Conservation (phyloP, 2,329 filamentous ascomycete species). For the Sporothrix dimorphospora region DNA sequence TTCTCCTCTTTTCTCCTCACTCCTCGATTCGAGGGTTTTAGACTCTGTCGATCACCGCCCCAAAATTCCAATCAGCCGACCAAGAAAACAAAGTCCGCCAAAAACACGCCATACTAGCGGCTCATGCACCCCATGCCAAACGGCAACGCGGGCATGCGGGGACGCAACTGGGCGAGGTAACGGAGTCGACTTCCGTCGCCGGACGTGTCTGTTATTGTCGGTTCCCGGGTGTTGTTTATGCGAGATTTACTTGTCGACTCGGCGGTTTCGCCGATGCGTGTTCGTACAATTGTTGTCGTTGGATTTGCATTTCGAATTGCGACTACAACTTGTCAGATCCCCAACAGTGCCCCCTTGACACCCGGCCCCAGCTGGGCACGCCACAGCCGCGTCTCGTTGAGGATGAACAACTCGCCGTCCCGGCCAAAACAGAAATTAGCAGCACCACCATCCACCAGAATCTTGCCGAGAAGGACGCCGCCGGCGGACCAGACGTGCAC, state of each 20-base stretch:
- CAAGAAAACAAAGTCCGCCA: background rate
- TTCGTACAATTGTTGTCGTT: background rate
- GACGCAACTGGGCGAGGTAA: background rate
- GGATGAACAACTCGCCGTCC: slow-evolving; percentile 49
- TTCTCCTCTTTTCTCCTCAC: background rate
- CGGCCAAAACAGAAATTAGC: slow-evolving; percentile 52
- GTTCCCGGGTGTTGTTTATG: background rate
- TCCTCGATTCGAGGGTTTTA: slow-evolving; percentile 1
- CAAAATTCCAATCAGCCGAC: background rate
- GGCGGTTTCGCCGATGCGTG: background rate
- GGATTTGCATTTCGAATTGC: background rate
- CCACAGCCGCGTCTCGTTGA: slow-evolving; percentile 52
- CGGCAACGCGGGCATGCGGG: background rate
- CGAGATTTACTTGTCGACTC: background rate
- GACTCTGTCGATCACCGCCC: background rate
- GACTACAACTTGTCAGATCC: slow-evolving; percentile 6
- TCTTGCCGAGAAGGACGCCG: slow-evolving; percentile 49
- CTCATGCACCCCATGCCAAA: background rate
- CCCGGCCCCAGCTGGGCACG: slow-evolving; percentile 32
- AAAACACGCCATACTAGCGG: background rate
- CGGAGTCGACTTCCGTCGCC: no score
- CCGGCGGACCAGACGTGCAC: slow-evolving; percentile 52
- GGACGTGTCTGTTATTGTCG: no score
- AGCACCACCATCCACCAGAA: slow-evolving; percentile 45
- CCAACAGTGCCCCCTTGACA: slow-evolving; percentile 20